phyloP scores from a whole-genome alignment of 2,329 filamentous ascomycete species.

The Neoscytalidium dimidiatum region DNA sequence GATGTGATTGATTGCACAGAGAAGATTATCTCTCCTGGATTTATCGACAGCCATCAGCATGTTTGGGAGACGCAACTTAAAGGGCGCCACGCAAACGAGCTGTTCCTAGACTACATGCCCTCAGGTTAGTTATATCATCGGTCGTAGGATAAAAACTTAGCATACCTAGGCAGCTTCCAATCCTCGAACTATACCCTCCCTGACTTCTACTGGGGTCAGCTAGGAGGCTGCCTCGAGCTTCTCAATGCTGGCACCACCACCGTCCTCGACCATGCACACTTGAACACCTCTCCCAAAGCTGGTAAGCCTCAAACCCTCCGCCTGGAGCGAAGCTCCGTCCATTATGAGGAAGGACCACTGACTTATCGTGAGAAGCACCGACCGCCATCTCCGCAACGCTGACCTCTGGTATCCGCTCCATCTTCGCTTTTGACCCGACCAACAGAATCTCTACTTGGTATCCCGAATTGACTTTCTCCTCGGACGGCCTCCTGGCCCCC shows the following conservation, averaged over 20 bases:
- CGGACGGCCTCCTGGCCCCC: slow-evolving; percentile 47
- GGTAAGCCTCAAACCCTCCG: slow-evolving; percentile 23
- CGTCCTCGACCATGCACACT: slow-evolving; percentile 55
- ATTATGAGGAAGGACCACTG: slow-evolving; percentile 21
- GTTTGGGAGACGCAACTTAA: slow-evolving; percentile 57
- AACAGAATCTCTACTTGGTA: slow-evolving; percentile 30
- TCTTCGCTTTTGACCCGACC: slow-evolving; percentile 35
- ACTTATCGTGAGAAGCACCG: too few species aligned
- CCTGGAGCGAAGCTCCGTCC: neutral
- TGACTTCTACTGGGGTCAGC: slow-evolving; percentile 27
- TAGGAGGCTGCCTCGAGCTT: slow-evolving; percentile 50
- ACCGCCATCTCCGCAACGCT: slow-evolving; percentile 44
- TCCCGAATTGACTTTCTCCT: slow-evolving; percentile 44
- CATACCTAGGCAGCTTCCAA: slow-evolving; percentile 39
- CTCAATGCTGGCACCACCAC: slow-evolving; percentile 58
- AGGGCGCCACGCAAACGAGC: slow-evolving; percentile 54
- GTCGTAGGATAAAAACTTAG: too few species aligned
- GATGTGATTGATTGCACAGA: slow-evolving; percentile 52
- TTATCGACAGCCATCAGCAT: slow-evolving; percentile 57
- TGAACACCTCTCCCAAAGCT: slow-evolving; percentile 27
- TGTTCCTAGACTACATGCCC: slow-evolving; percentile 46
- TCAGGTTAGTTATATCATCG: slow-evolving; percentile 32
- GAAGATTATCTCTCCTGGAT: slow-evolving; percentile 58
- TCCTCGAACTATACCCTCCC: slow-evolving; percentile 26
- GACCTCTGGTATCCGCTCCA: slow-evolving; percentile 49